Percentiles rank a stretch among this genome's conserved stretches.
Evolutionary conservation across 495 filamentous ascomycete species (phyloP).

Genomic region (Neurospora sp.): DNA sequence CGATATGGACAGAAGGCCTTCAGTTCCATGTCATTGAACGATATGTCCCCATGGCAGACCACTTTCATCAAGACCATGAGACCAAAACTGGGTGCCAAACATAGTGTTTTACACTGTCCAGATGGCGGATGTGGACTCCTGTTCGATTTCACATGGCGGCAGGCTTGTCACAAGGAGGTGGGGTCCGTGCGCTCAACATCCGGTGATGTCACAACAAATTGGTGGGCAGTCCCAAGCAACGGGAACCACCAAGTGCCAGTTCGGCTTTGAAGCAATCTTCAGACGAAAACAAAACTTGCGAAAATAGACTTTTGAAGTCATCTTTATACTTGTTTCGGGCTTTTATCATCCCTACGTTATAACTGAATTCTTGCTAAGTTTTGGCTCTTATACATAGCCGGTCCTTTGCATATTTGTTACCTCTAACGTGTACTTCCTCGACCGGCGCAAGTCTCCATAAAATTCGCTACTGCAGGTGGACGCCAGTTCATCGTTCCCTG

Average conservation of each 20-base stretch:
- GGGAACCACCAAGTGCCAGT: background rate
- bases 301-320: background rate
- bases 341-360: background rate
- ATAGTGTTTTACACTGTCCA: background rate
- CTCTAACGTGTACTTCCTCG: background rate
- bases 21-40: background rate
- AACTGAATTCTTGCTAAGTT: background rate
- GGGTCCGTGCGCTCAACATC: background rate
- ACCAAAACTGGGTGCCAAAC: background rate
- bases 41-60: too few species aligned
- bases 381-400: background rate
- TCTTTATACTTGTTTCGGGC: background rate
- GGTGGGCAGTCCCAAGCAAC: background rate
- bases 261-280: background rate
- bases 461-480: background rate
- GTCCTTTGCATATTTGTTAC: background rate
- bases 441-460: background rate
- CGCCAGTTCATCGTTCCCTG: background rate
- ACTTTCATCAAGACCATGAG: background rate
- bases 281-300: background rate
- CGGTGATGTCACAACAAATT: background rate
- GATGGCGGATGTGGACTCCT: background rate
- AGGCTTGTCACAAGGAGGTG: background rate
- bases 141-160: background rate
- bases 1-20: background rate